phyloP scores from a whole-genome alignment of 768 basidiomycete genomes.

The Amanita molliuscula region DNA sequence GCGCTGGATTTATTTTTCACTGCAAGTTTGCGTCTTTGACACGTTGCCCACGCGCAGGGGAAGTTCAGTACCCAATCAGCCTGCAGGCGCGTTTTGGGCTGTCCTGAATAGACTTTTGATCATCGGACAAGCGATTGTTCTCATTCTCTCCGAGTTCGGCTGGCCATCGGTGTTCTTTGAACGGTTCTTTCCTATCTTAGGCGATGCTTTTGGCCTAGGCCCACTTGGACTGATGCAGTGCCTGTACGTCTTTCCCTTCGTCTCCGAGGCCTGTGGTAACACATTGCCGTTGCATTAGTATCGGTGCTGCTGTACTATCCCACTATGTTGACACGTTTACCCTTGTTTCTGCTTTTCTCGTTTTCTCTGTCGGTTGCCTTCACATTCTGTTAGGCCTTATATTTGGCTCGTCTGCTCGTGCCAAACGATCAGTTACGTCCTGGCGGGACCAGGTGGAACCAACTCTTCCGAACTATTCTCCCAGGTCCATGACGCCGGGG shows the following conservation, averaged over 20 bases:
- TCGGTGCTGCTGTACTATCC: conserved; percentile 62
- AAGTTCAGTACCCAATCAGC: conserved; percentile 85
- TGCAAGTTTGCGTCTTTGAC: conserved; percentile 3
- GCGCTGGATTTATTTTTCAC: conserved; percentile 16
- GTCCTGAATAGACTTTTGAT: conserved; percentile 83
- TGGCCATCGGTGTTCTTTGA: conserved; percentile 75
- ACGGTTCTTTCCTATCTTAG: conserved; percentile 80
- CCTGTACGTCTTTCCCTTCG: conserved; percentile 31
- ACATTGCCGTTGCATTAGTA: conserved; percentile 23
- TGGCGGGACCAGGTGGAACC: conserved; percentile 50
- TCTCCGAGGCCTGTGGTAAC: not conserved
- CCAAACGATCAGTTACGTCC: conserved; percentile 49
- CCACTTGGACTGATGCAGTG: conserved; percentile 82
- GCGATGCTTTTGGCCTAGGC: conserved; percentile 76
- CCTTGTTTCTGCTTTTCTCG: conserved; percentile 84
- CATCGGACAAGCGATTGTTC: conserved; percentile 72
- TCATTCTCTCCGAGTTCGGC: conserved; percentile 75
- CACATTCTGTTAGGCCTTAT: conserved; percentile 74
- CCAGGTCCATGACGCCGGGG: conserved; percentile 22
- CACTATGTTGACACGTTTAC: conserved; percentile 83
- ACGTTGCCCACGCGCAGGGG: conserved; percentile 24
- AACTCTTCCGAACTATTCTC: conserved; percentile 40
- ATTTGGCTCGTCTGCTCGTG: conserved; percentile 53
- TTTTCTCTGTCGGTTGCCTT: conserved; percentile 85
- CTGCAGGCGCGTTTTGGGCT: conserved; percentile 88